Evolutionary conservation across 345 rosid species (phyloP).

Genomic region (Cardamine occulta): DNA sequence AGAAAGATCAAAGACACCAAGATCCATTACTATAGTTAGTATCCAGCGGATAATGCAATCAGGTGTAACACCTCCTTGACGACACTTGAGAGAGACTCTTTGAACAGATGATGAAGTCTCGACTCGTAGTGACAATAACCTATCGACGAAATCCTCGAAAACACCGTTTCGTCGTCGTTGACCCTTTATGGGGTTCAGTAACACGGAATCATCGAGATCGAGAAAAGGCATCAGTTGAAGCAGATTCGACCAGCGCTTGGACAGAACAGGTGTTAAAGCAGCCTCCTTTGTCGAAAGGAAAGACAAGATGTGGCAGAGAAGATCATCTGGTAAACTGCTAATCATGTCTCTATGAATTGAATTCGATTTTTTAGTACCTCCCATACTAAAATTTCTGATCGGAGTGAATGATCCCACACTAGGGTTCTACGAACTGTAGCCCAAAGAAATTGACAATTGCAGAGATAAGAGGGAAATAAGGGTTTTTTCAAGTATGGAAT

Average conservation of each 20-base stretch:
- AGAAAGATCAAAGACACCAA: constrained; percentile 26
- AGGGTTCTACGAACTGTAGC: no score
- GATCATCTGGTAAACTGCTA: constrained; percentile 26
- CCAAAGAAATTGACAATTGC: background rate
- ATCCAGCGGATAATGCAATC: constrained; percentile 9
- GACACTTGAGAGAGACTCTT: constrained; percentile 24
- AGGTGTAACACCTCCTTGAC: background rate
- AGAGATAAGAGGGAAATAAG: background rate
- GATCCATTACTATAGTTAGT: background rate
- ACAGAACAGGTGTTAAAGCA: constrained; percentile 20
- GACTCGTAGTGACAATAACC: background rate
- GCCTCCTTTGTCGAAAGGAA: constrained; percentile 32
- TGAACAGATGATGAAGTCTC: constrained; percentile 14
- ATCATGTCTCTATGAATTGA: constrained; percentile 13
- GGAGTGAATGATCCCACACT: background rate
- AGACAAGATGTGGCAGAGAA: constrained; percentile 24
- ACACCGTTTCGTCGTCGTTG: background rate
- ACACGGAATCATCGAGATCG: constrained; percentile 24
- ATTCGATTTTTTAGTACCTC: background rate
- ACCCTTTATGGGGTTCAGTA: background rate
- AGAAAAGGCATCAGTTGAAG: constrained; percentile 7
- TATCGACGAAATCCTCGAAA: constrained; percentile 31
- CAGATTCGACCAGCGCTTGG: constrained; percentile 34
- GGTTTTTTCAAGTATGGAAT: background rate
- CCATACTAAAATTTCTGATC: background rate